Conservation (phyloP, 768 basidiomycete genomes). For the Phaeotremella fagi region DNA sequence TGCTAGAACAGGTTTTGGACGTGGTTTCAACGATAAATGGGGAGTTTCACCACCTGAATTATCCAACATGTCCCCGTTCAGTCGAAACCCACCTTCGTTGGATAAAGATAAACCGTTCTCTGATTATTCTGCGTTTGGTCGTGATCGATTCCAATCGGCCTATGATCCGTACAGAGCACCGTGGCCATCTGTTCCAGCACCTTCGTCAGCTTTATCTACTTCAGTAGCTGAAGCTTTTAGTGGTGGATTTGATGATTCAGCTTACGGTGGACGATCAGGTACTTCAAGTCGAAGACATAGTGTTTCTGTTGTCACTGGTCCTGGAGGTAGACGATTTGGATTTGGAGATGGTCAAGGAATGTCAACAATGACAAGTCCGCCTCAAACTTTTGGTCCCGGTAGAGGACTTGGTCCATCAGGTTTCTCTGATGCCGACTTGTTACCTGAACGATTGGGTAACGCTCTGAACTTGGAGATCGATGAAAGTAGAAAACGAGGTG, state of each 20-base stretch:
- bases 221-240: slow-evolving; percentile 33
- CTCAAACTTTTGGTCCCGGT: neutral
- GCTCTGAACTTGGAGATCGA: slow-evolving; percentile 39
- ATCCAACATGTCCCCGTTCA: slow-evolving; percentile 41
- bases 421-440: slow-evolving; percentile 34
- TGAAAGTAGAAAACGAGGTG: slow-evolving; percentile 13
- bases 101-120: neutral
- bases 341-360: slow-evolving; percentile 35
- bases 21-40: slow-evolving; percentile 13
- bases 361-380: slow-evolving; percentile 16
- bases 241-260: slow-evolving; percentile 13
- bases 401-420: slow-evolving; percentile 28
- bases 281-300: slow-evolving; percentile 40
- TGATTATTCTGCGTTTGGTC: neutral
- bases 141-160: slow-evolving; percentile 5
- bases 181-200: slow-evolving; percentile 12
- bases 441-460: slow-evolving; percentile 33
- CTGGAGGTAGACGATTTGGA: slow-evolving; percentile 38
- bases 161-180: slow-evolving; percentile 6
- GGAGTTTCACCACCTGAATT: slow-evolving; percentile 22
- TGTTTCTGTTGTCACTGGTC: slow-evolving; percentile 44
- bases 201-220: slow-evolving; percentile 6
- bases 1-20: slow-evolving; percentile 1
- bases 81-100: slow-evolving; percentile 6
- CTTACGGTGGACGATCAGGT: slow-evolving; percentile 33